A percentile compares a stretch with the other conserved stretches of the same genome.
These are phyloP conservation scores for Carpinus viminea DNA, from an alignment of 306 rosid genomes.

Conservation along the genomic window DNA sequence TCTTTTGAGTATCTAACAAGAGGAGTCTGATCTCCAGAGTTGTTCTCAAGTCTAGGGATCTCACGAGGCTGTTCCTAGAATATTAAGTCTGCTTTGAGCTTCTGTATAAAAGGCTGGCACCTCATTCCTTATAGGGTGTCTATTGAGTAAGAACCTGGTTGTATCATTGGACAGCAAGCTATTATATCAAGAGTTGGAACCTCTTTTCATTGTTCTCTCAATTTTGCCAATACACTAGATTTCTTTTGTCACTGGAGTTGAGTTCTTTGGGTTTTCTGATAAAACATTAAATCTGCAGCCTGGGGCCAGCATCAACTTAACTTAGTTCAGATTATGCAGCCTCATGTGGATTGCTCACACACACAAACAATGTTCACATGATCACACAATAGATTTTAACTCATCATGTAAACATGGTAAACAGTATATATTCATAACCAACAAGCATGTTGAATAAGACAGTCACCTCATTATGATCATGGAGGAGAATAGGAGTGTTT, in stretches of 20 bases:
- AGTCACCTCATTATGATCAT: conserved; percentile 94
- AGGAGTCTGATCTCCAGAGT: neutral
- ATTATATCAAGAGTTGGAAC: neutral
- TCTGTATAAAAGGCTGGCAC: neutral
- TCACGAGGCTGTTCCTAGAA: neutral
- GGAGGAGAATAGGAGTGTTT: conserved; percentile 87
- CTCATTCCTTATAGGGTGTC: neutral
- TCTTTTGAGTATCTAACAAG: neutral
- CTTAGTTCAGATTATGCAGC: neutral
- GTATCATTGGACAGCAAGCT: neutral
- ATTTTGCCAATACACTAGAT: neutral
- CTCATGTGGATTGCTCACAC: neutral
- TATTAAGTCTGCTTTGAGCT: neutral
- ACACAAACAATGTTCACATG: neutral
- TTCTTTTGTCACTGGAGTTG: neutral
- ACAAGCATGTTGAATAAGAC: neutral
- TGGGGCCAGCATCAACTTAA: neutral
- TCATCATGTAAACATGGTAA: neutral
- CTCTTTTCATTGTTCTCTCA: neutral
- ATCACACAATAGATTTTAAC: neutral
- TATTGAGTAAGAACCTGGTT: neutral
- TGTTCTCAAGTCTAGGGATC: neutral
- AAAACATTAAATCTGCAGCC: neutral
- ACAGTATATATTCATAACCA: neutral
- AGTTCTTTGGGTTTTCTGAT: neutral